These are phyloP conservation scores for Pseudogymnoascus sp. DNA, from an alignment of 2,329 filamentous ascomycete genomes.

Conservation along the genomic window DNA sequence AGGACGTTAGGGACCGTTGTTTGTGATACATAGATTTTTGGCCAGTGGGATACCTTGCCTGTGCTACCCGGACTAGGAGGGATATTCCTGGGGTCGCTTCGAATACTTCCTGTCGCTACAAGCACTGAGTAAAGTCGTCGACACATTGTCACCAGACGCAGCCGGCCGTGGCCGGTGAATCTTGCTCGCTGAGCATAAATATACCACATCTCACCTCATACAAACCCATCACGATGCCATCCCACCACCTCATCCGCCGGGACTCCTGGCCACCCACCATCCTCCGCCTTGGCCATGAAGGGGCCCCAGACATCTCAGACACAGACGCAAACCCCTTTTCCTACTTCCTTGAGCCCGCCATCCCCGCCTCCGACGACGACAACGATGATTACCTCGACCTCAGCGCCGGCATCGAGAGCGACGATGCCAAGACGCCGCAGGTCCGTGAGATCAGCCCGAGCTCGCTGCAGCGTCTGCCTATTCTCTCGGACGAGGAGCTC, in stretches of 20 bases:
- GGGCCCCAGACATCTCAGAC: constrained; percentile 7
- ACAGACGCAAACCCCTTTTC: constrained; percentile 28
- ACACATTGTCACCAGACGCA: neutral
- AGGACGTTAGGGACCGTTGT: neutral
- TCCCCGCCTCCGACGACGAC: constrained; percentile 23
- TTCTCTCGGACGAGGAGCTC: neutral
- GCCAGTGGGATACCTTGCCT: neutral
- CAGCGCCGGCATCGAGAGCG: constrained; percentile 26
- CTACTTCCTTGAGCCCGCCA: constrained; percentile 24
- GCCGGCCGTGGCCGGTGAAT: neutral
- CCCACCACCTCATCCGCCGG: constrained; percentile 23
- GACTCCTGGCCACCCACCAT: constrained; percentile 30
- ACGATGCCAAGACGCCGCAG: constrained; percentile 14
- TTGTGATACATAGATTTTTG: neutral
- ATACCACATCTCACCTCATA: neutral
- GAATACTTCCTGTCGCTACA: neutral
- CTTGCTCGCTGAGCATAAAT: neutral
- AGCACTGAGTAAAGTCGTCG: neutral
- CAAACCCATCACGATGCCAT: constrained; percentile 19
- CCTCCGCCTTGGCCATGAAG: constrained; percentile 16
- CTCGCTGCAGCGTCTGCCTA: constrained; percentile 12
- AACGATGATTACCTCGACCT: constrained; percentile 25
- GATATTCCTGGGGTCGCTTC: neutral
- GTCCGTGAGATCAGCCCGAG: constrained; percentile 26
- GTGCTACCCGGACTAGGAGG: neutral